Evolutionary conservation across 2,329 filamentous ascomycete genomes (phyloP).

Genomic region (Leptographium flavum): DNA sequence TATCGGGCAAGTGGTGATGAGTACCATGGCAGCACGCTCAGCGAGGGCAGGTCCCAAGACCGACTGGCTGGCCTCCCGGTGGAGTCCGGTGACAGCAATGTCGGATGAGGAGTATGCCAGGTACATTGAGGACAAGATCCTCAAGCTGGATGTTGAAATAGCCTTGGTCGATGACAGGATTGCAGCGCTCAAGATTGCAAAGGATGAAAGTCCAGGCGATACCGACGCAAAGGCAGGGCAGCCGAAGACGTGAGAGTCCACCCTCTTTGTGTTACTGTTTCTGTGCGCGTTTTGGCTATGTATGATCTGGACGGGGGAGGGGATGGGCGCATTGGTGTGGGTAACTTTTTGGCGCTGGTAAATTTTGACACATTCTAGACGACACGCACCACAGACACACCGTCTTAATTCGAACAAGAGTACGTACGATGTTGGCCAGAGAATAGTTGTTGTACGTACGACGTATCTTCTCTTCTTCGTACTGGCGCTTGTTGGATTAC

Average conservation of each 20-base stretch:
- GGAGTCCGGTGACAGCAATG: slow-evolving; percentile 56
- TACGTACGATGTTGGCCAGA: too few relatives aligned
- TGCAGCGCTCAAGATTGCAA: slow-evolving; percentile 16
- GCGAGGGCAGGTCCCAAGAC: neutral
- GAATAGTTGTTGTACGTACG: too few relatives aligned
- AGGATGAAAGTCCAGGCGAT: neutral
- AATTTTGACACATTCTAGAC: too few relatives aligned
- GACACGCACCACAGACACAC: too few relatives aligned
- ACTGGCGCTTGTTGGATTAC: too few relatives aligned
- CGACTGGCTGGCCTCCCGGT: slow-evolving; percentile 43
- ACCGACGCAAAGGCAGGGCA: neutral
- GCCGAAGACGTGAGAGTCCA: neutral
- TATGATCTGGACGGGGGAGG: too few relatives aligned
- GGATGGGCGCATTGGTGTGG: too few relatives aligned
- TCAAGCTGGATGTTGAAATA: slow-evolving; percentile 62
- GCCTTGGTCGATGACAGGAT: slow-evolving; percentile 68
- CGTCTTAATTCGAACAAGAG: too few relatives aligned
- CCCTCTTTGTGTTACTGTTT: neutral
- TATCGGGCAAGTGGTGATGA: slow-evolving; percentile 17
- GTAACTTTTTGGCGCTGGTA: too few relatives aligned
- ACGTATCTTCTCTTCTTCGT: too few relatives aligned
- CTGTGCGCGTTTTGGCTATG: too few relatives aligned
- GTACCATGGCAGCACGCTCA: slow-evolving; percentile 6
- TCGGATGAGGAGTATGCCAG: slow-evolving; percentile 58
- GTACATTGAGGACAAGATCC: slow-evolving; percentile 55